Evolutionary conservation across 2,329 filamentous ascomycete species (phyloP).

Genomic region (Ceratocystis colombiana): DNA sequence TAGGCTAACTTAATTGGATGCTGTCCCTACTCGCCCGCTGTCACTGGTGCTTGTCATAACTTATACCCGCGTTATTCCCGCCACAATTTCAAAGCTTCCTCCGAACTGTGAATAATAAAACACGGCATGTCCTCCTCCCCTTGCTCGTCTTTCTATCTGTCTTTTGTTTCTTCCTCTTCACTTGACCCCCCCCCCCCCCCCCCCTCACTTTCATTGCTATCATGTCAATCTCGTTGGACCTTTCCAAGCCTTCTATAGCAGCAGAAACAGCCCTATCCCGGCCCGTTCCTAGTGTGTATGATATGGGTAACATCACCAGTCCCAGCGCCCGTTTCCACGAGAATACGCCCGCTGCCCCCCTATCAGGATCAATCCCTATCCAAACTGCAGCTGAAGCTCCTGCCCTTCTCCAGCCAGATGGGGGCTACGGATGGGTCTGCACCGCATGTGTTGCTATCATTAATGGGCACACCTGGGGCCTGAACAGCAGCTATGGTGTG

Average conservation of each 20-base stretch:
- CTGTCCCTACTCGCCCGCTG: background rate
- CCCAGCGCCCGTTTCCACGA: background rate
- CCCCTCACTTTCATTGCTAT: background rate
- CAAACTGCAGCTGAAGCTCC: background rate
- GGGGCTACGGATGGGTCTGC: constrained; percentile 47
- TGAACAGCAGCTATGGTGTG: constrained; percentile 47
- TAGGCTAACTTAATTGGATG: background rate
- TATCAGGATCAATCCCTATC: background rate
- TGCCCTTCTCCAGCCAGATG: constrained; percentile 39
- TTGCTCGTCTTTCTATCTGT: background rate
- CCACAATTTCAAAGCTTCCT: background rate
- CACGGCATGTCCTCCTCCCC: background rate
- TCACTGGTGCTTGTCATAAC: background rate
- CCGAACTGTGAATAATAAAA: background rate
- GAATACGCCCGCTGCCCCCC: constrained; percentile 1
- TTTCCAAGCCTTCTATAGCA: background rate
- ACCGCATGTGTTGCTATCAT: constrained; percentile 38
- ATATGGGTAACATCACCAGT: background rate
- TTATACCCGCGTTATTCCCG: constrained; percentile 8
- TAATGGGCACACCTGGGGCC: constrained; percentile 64
- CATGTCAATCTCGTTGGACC: background rate
- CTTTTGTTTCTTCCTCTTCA: background rate
- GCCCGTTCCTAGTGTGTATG: background rate
- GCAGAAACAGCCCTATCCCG: background rate
- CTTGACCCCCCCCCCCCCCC: background rate